Conservation (phyloP, 805 yeast species). For the Saccharomyces kudriavzevii region DNA sequence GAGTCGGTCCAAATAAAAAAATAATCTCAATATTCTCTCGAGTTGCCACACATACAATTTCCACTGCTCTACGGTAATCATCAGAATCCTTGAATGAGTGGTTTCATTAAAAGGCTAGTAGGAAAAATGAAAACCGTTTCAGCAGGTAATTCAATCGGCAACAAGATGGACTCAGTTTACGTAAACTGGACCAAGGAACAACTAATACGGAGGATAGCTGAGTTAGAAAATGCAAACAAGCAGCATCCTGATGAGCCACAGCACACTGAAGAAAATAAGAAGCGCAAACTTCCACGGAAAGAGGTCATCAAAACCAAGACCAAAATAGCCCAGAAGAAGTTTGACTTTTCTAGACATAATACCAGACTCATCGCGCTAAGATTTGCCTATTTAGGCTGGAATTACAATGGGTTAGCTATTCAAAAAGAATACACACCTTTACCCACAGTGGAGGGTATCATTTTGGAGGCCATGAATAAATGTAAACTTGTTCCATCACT, state of each 20-base stretch:
- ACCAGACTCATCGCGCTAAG: conserved; percentile 68
- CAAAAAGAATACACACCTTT: conserved; percentile 70
- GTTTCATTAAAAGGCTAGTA: not conserved
- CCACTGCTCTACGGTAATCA: not conserved
- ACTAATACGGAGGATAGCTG: conserved; percentile 46
- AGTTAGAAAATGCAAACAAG: conserved; percentile 40
- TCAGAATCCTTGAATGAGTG: not conserved
- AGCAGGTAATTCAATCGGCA: not conserved
- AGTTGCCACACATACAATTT: not conserved
- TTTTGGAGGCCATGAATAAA: conserved; percentile 61
- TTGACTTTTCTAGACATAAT: conserved; percentile 58
- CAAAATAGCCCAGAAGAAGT: conserved; percentile 34
- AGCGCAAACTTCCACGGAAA: conserved; percentile 6
- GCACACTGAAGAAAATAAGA: conserved; percentile 1
- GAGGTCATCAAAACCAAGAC: conserved; percentile 9
- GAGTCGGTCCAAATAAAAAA: not conserved
- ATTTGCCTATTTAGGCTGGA: conserved; percentile 91
- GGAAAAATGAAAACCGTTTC: not conserved
- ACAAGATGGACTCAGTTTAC: conserved; percentile 28
- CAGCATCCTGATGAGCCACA: not conserved
- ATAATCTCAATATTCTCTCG: not conserved
- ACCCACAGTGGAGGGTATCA: conserved; percentile 78
- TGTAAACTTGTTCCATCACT: conserved; percentile 56
- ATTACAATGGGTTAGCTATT: conserved; percentile 80
- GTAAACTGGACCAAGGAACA: conserved; percentile 58